Conservation (phyloP, 257 asterid genomes). For the Lycium barbarum region DNA sequence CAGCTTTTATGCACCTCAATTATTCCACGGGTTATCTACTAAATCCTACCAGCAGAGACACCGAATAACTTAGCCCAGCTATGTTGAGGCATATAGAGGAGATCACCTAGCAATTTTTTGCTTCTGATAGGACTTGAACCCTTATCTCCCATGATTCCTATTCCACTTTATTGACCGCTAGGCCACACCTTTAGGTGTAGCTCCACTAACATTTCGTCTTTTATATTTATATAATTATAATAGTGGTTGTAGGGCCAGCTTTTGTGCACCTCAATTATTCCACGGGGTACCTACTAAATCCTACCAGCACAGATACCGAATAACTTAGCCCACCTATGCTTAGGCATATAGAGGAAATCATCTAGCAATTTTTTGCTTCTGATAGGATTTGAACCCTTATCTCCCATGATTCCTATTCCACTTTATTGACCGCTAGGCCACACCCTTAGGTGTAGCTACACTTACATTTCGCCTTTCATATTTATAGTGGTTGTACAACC, state of each 20-base stretch:
- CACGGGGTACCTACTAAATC: not conserved
- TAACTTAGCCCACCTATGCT: not conserved
- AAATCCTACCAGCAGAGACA: not conserved
- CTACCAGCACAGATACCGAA: not conserved
- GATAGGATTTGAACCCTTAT: too few species aligned
- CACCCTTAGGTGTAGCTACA: too few species aligned
- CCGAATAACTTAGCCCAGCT: not conserved
- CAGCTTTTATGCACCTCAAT: not conserved
- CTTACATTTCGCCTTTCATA: not conserved
- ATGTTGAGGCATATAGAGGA: not conserved
- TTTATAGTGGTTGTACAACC: not conserved
- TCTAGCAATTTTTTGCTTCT: not conserved
- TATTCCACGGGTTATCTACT: not conserved
- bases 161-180: too few species aligned
- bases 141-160: too few species aligned
- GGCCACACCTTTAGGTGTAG: too few species aligned
- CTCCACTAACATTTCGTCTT: not conserved
- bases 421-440: too few species aligned
- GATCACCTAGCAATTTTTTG: not conserved
- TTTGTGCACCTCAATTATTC: not conserved
- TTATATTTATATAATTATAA: not conserved
- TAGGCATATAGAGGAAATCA: not conserved
- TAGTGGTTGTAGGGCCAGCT: not conserved
- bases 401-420: too few species aligned
- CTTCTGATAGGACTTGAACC: too few species aligned